Conservation (phyloP, 148 eudicot genomes). For the Rhododendron molle region DNA sequence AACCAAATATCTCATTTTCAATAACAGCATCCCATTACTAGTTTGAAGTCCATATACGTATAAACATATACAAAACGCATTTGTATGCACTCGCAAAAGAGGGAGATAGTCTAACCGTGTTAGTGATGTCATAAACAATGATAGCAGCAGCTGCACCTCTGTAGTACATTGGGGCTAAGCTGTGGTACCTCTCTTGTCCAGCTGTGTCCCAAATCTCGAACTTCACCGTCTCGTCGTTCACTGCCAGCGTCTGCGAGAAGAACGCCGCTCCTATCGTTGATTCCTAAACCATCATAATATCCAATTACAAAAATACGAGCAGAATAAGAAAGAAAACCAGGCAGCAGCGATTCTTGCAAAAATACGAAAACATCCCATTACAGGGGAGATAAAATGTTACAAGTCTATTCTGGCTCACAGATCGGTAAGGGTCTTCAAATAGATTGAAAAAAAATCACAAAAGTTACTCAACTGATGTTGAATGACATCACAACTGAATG, state of each 20-base stretch:
- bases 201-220: slow-evolving; percentile 99
- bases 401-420: no score
- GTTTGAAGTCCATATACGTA: background rate
- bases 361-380: no score
- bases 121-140: slow-evolving; percentile 85
- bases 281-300: slow-evolving; percentile 45
- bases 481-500: no score
- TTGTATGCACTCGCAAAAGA: background rate
- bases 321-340: no score
- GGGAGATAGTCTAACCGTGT: slow-evolving; percentile 36
- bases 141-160: slow-evolving; percentile 98
- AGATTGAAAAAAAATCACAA: no score
- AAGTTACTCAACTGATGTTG: no score
- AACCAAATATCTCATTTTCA: background rate
- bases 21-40: background rate
- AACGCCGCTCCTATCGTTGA: slow-evolving; percentile 99
- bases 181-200: slow-evolving; percentile 95
- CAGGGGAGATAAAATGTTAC: no score
- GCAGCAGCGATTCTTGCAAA: no score
- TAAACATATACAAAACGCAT: background rate
- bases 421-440: no score
- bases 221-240: slow-evolving; percentile 80
- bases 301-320: no score
- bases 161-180: slow-evolving; percentile 99
- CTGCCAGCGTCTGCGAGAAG: slow-evolving; percentile 92